Conservation (phyloP, 805 yeast species). For the Starmerella davenportii region DNA sequence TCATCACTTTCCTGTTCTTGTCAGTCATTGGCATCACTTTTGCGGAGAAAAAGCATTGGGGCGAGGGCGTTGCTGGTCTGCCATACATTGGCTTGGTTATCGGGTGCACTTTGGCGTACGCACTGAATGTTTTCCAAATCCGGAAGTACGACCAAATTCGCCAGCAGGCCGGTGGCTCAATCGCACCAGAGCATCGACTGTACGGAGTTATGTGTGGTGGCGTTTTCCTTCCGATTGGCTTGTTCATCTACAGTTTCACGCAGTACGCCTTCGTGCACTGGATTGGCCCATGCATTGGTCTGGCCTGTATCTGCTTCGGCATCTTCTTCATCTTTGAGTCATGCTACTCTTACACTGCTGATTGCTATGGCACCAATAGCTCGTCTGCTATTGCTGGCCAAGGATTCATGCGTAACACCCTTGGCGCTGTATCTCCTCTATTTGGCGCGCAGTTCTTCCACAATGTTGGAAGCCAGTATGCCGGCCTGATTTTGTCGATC, state of each 20-base stretch:
- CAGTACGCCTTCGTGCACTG: slow-evolving; percentile 33
- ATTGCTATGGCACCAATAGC: slow-evolving; percentile 24
- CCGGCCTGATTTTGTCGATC: slow-evolving; percentile 37
- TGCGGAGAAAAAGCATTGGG: slow-evolving; percentile 33
- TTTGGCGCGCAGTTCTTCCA: slow-evolving; percentile 73
- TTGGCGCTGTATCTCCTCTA: slow-evolving; percentile 68
- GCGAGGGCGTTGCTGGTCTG: slow-evolving; percentile 41
- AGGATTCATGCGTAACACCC: slow-evolving; percentile 53
- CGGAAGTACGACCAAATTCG: slow-evolving; percentile 29
- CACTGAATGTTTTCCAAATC: slow-evolving; percentile 18
- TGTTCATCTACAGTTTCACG: slow-evolving; percentile 45
- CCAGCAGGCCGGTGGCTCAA: slow-evolving; percentile 27
- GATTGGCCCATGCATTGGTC: slow-evolving; percentile 34
- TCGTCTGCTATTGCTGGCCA: slow-evolving; percentile 88
- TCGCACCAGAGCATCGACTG: slow-evolving; percentile 40
- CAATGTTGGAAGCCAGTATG: slow-evolving; percentile 61
- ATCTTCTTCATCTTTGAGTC: slow-evolving; percentile 25
- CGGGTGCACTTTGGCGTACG: slow-evolving; percentile 30
- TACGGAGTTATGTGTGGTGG: slow-evolving; percentile 42
- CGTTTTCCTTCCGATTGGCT: slow-evolving; percentile 33
- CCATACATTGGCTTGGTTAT: slow-evolving; percentile 53
- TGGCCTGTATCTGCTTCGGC: slow-evolving; percentile 28
- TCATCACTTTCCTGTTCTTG: slow-evolving; percentile 44
- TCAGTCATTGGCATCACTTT: slow-evolving; percentile 49
- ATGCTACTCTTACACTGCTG: slow-evolving; percentile 23